Conservation (phyloP, 305 asterid genomes). For the Nicotiana rustica region DNA sequence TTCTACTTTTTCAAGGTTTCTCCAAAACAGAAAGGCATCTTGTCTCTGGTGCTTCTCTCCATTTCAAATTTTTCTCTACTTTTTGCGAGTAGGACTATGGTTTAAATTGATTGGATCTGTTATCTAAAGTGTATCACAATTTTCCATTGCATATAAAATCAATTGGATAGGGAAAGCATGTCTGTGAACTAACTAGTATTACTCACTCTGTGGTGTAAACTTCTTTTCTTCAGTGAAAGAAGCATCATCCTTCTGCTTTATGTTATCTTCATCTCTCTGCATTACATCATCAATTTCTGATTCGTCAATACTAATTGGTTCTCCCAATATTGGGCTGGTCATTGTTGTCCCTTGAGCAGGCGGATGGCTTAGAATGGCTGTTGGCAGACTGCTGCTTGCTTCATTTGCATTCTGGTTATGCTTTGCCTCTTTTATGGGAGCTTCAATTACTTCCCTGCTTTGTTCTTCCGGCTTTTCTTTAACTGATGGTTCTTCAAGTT, state of each 20-base stretch:
- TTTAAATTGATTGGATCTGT: not conserved
- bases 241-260: not conserved
- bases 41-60: not conserved
- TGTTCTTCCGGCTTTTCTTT: constrained; percentile 25
- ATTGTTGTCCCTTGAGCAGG: not conserved
- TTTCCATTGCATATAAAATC: not conserved
- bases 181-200: not conserved
- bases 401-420: not conserved
- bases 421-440: constrained; percentile 30
- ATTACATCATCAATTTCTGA: not conserved
- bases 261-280: not conserved
- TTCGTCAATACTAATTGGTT: not conserved
- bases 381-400: constrained; percentile 2
- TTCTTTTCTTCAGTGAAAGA: not conserved
- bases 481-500: constrained; percentile 24
- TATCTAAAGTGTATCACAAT: not conserved
- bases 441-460: constrained; percentile 8
- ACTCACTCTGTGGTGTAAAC: not conserved
- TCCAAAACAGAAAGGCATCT: not conserved
- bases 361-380: not conserved
- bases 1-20: not conserved
- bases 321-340: not conserved
- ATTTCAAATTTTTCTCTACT: not conserved
- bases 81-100: not conserved
- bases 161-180: not conserved